Conservation (phyloP, 371 early-diverging fungal genomes). For the Circinella umbellata region DNA sequence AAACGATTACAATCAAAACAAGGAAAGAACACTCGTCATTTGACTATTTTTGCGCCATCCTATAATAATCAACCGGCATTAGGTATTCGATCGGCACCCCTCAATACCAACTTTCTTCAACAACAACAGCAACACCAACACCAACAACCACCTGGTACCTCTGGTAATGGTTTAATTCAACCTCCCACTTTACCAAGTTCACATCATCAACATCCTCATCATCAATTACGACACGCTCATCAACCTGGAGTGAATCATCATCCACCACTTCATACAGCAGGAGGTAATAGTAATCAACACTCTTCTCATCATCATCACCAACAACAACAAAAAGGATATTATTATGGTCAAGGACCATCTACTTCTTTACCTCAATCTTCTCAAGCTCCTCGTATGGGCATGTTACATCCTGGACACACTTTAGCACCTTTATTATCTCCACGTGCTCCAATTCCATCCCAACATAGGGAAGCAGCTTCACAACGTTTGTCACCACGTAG, state of each 20-base stretch:
- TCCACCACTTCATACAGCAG: background rate
- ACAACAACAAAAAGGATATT: constrained; percentile 4
- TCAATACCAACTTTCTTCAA: constrained; percentile 54
- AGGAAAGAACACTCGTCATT: constrained; percentile 55
- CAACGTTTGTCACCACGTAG: constrained; percentile 23
- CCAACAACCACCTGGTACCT: constrained; percentile 19
- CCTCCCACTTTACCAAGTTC: constrained; percentile 18
- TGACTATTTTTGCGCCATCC: constrained; percentile 64
- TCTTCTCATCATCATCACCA: constrained; percentile 4
- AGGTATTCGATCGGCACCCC: constrained; percentile 58
- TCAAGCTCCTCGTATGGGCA: constrained; percentile 16
- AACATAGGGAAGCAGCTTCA: constrained; percentile 10
- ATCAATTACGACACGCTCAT: constrained; percentile 14
- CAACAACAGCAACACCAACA: constrained; percentile 33
- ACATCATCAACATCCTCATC: constrained; percentile 16
- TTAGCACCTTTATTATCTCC: constrained; percentile 39
- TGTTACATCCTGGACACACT: constrained; percentile 32
- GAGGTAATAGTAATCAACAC: too few species aligned
- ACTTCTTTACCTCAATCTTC: background rate
- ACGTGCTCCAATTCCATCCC: constrained; percentile 26
- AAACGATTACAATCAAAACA: constrained; percentile 38
- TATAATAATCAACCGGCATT: constrained; percentile 56
- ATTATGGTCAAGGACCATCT: background rate
- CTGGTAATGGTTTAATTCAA: constrained; percentile 21
- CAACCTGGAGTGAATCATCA: constrained; percentile 12